Percentiles rank a stretch among this genome's conserved stretches.
phyloP scores from a whole-genome alignment of 2,329 filamentous ascomycete genomes.

The Cylindrodendrum hubeiense region DNA sequence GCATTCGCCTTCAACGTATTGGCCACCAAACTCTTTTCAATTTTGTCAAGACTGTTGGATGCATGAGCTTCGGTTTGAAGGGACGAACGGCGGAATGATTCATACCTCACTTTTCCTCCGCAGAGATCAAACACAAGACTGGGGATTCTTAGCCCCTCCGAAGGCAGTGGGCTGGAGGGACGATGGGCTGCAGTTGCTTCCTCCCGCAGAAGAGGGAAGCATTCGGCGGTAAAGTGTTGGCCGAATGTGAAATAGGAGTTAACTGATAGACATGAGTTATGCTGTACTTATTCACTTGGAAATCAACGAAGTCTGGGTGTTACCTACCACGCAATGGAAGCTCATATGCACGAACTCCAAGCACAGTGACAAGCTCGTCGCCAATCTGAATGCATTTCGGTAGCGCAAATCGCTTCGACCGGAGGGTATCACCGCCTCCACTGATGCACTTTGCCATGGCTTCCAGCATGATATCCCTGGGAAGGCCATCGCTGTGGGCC shows the following conservation, averaged over 20 bases:
- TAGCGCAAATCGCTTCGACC: constrained; percentile 42
- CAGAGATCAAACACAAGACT: constrained; percentile 41
- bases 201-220: constrained; percentile 40
- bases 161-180: constrained; percentile 36
- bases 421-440: constrained; percentile 41
- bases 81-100: not conserved
- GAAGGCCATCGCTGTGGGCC: constrained; percentile 37
- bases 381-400: constrained; percentile 44
- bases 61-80: constrained; percentile 25
- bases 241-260: constrained; percentile 44
- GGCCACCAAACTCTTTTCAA: constrained; percentile 40
- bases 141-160: constrained; percentile 38
- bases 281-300: constrained; percentile 15
- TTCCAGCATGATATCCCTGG: constrained; percentile 35
- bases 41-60: constrained; percentile 35
- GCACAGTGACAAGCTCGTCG: constrained; percentile 40
- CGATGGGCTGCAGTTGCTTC: constrained; percentile 39
- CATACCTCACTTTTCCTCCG: constrained; percentile 41
- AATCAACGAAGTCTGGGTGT: constrained; percentile 16
- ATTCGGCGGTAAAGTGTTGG: constrained; percentile 43
- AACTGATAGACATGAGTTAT: constrained; percentile 32
- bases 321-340: constrained; percentile 42
- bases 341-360: constrained; percentile 41
- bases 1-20: constrained; percentile 33
- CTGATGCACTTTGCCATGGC: constrained; percentile 43